Evolutionary conservation across 208 protist species (phyloP), one percentile per base, ranked within the genome.

Genomic region (Leishmania mexicana): DNA sequence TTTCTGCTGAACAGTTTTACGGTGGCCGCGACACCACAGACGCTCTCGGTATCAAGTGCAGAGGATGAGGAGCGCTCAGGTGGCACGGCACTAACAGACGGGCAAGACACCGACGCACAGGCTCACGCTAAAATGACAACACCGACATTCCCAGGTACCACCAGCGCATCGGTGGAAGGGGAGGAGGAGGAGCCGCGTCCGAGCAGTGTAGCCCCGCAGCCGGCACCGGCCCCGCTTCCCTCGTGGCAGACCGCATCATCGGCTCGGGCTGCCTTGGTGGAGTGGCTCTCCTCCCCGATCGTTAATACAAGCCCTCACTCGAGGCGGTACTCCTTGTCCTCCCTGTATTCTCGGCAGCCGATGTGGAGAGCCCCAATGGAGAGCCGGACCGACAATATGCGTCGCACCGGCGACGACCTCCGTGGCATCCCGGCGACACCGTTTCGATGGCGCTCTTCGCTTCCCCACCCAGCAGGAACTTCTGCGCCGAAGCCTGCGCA

Each of bases 1-100:
- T 77, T 76, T 28, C 64, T 86, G 42, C 83, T 86, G 67, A 70
- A 64, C 11, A 83, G 78, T 42, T 83, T 86, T 58, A 77, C 83
- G 54, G 78, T 82, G 6, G 83, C 83, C 64, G 79, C 83, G 10
- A 58, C 75, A 78, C 81, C 49, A 35, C 77, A 28, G 70, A 73
- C 10, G 76, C 64, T 11, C 62, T 79, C 51, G n/a, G 45, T 35
- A 76, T 76, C 45, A 0, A 54, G 24, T 2, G 35, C 57, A 57
- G 38, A 51, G 53, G 42, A 62, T 62, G 75, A 67, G n/a, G 73
- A 40, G 35, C 31, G 28, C 31, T 51, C 51, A 13, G 51, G 47
- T 3, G 73, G 7, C 15, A 58, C 31, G 35, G 35, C 49, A 28
- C 51, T 17, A 62, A 47, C 31, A 76, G 47, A 76, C 19, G 35